Base-by-base conservation (phyloP, 2,329 filamentous ascomycete species). In the Akanthomyces lecanii region DNA sequence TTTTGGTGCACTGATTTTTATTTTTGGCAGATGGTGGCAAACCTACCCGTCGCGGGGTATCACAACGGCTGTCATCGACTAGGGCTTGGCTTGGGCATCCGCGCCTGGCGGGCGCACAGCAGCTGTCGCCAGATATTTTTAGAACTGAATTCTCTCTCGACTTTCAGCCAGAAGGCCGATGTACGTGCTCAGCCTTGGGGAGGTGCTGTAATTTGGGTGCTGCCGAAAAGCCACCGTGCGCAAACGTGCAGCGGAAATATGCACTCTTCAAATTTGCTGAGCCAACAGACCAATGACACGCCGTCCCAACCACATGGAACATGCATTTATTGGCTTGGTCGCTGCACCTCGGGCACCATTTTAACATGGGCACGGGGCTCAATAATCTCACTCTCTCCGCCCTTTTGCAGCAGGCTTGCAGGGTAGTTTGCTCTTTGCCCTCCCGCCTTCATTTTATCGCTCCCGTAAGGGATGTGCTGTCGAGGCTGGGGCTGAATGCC, bases 231-330 rank as follows among this genome's bases (percentile, higher is more conserved):
- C 47, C 51, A 40, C 21, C 8, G 21, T 11, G 12, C 33, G 38
- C 33, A n/a, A 33, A 48, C 55, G 36, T 58, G 55, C 55, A 48
- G 42, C 12, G 23, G 6, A 25, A 25, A 45, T 59, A 11, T 50
- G 56, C 56, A 40, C 28, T 14, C 5, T 14, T 23, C 10, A 18
- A 23, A 16, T 42, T 30, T 51, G 18, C 36, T n/a, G 10, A 40
- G 48, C 47, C 47, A 60, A 44, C 18, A 52, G 44, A 18, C 58
- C 58, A 61, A 61, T 61, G 28, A 11, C n/a, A 7, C 1, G 38
- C 25, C 8, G 23, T 16, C 7, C 58, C 58, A 61, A 36, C 25
- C n/a, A 18, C 57, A 45, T 53, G n/a, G 44, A 10, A 23, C 25
- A 53, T 53, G 38, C 38, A 61, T 18, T 3, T 5, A 30, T 45